Evolutionary conservation across 176 grass and related monocot genomes (phyloP), one percentile per base, ranked within the genome.

Genomic region (Rhynchospora tenuis): DNA sequence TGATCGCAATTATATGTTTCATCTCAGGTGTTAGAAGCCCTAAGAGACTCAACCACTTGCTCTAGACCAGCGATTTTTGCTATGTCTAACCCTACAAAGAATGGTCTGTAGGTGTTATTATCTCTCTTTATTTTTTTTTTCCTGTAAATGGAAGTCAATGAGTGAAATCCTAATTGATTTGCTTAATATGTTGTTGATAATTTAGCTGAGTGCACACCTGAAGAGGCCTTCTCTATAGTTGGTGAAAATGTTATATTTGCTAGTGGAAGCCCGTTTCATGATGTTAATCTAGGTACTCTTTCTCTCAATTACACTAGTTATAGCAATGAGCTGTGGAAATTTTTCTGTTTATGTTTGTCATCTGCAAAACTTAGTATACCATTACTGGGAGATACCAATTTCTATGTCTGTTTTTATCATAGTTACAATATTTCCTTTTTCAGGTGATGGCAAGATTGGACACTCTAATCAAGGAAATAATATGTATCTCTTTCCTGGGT

Each of bases 401-500:
- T 54, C 15, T 26, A 52, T 55, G 23, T 52, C 12, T 54, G 48
- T 75, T 24, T 26, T 54, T 52, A 75, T 54, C 22, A 9, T 27
- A 27, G 72, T 45, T 52, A 11, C 73, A 24, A 33, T 84, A 64
- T 26, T 67, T 26, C 42, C 60, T 9, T 23, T 23, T 90, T 55
- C 84, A 99, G 93, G 93, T 79, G 58, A 93, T 83, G 93, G 93
- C 55, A 98, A 90, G 91, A 78, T 89, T 84, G 96, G 96, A 15
- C 96, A 95, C 84, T 95, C 88, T 65, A 99, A 99, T 86, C 93
- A 95, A 88, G 96, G 96, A 82, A 99, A 99, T 77, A 99, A 99
- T 61, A 95, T 99, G 96, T 99, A 99, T 85, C 96, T 99, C 64
- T 99, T 99, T 92, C 96, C 93, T 83, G 96, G 96, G 96, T 99